A percentile compares a stretch with the other conserved stretches of the same genome.
Evolutionary conservation across 345 rosid genomes (phyloP).

Genomic region (Euphorbia lathyris): DNA sequence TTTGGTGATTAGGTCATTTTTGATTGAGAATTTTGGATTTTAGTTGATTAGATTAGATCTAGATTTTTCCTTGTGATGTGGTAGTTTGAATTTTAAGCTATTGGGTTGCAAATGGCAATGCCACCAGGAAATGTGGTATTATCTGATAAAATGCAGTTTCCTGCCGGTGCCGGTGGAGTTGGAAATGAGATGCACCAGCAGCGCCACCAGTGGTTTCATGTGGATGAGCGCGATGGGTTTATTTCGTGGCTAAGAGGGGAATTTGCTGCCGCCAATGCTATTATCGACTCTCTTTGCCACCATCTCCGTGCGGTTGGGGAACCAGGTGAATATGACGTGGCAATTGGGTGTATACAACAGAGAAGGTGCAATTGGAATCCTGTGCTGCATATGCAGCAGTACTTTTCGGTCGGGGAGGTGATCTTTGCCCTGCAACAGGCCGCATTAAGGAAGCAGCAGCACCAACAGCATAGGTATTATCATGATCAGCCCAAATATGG

Average conservation of each 20-base stretch:
- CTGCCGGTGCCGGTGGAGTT: conserved; percentile 22
- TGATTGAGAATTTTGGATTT: not conserved
- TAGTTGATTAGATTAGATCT: conserved; percentile 12
- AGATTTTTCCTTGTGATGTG: conserved; percentile 7
- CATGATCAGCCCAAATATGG: conserved; percentile 54
- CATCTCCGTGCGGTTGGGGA: conserved; percentile 65
- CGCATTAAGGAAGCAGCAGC: conserved; percentile 52
- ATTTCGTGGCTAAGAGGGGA: conserved; percentile 86
- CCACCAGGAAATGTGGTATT: conserved; percentile 61
- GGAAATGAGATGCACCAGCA: conserved; percentile 39
- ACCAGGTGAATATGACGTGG: conserved; percentile 65
- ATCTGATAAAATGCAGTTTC: conserved; percentile 65
- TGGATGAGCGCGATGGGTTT: conserved; percentile 75
- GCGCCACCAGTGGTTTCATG: conserved; percentile 47
- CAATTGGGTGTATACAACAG: conserved; percentile 53
- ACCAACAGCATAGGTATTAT: conserved; percentile 25
- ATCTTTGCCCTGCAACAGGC: conserved; percentile 59
- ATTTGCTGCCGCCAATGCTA: conserved; percentile 93
- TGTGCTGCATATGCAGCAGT: conserved; percentile 82
- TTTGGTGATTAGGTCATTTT: not conserved
- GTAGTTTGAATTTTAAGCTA: conserved; percentile 6
- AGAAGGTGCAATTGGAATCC: conserved; percentile 79
- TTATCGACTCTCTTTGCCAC: conserved; percentile 68
- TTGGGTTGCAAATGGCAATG: conserved; percentile 59
- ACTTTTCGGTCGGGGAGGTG: conserved; percentile 58